These are phyloP conservation scores for Colletotrichum neosansevieriae DNA, from an alignment of 2,329 filamentous ascomycete genomes.

Conservation along the genomic window DNA sequence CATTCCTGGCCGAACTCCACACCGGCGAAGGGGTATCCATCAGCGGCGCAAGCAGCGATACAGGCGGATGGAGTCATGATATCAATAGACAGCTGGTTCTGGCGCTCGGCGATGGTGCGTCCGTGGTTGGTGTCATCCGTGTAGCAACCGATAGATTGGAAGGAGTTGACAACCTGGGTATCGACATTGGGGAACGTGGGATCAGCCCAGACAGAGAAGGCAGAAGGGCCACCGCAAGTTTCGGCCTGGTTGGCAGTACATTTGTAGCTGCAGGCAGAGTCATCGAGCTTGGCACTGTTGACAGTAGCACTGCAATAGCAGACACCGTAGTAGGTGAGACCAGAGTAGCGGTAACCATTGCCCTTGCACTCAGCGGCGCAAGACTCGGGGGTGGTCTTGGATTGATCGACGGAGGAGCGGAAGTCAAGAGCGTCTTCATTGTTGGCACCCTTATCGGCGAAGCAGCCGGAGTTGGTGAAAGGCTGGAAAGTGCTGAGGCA, in stretches of 20 bases:
- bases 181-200: conserved; percentile 59
- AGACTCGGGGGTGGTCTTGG: conserved; percentile 60
- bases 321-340: conserved; percentile 63
- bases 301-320: conserved; percentile 67
- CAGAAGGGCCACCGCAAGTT: conserved; percentile 60
- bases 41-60: conserved; percentile 55
- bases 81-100: conserved; percentile 51
- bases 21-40: conserved; percentile 62
- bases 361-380: conserved; percentile 64
- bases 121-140: conserved; percentile 57
- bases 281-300: conserved; percentile 63
- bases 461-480: conserved; percentile 63
- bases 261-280: conserved; percentile 68
- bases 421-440: conserved; percentile 52
- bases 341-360: conserved; percentile 64
- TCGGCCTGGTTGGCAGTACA: conserved; percentile 61
- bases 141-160: conserved; percentile 73
- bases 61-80: conserved; percentile 58
- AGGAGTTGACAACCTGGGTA: conserved; percentile 62
- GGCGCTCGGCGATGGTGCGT: conserved; percentile 59
- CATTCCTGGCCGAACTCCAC: conserved; percentile 59
- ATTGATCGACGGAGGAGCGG: conserved; percentile 52
- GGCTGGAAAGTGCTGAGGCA: conserved; percentile 60
- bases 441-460: conserved; percentile 50
- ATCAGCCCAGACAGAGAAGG: conserved; percentile 63